These are phyloP conservation scores for Globisporangium nagaii DNA, from an alignment of 352 stramenopile genomes.

Conservation along the genomic window DNA sequence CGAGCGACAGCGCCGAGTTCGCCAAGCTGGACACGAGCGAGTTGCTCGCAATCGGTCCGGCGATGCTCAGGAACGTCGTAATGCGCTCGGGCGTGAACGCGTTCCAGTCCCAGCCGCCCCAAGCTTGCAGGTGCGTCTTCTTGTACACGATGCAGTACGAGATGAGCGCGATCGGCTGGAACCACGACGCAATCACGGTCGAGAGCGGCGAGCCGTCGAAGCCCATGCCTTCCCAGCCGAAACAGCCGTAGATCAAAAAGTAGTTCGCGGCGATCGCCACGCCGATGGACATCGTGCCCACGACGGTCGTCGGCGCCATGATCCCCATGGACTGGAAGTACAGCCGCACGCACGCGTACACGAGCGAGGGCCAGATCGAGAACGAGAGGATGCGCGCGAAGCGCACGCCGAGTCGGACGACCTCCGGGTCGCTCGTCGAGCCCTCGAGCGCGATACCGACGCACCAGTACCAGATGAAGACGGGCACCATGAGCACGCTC, in stretches of 20 bases:
- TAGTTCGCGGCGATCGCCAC: slow-evolving; percentile 68
- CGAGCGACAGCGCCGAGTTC: slow-evolving; percentile 60
- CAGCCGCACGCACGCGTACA: slow-evolving; percentile 69
- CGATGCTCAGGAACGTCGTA: slow-evolving; percentile 60
- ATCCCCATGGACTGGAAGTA: slow-evolving; percentile 86
- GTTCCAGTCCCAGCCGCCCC: slow-evolving; percentile 60
- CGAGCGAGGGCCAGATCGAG: slow-evolving; percentile 69
- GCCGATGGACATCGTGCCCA: slow-evolving; percentile 59
- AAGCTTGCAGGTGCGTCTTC: slow-evolving; percentile 64
- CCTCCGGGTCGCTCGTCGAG: slow-evolving; percentile 59
- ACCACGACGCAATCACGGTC: slow-evolving; percentile 75
- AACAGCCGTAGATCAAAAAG: slow-evolving; percentile 46
- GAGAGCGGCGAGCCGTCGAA: slow-evolving; percentile 75
- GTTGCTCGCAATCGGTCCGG: slow-evolving; percentile 54
- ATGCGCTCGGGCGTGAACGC: slow-evolving; percentile 56
- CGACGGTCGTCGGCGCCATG: slow-evolving; percentile 65
- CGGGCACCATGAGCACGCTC: slow-evolving; percentile 23
- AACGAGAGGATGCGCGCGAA: slow-evolving; percentile 78
- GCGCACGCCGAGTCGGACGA: slow-evolving; percentile 56
- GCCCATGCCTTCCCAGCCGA: slow-evolving; percentile 51
- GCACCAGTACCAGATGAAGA: slow-evolving; percentile 37
- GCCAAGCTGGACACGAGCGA: slow-evolving; percentile 69
- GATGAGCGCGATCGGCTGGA: slow-evolving; percentile 69
- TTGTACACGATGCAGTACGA: slow-evolving; percentile 74
- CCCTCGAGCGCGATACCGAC: slow-evolving; percentile 48